These are phyloP conservation scores for Pythium folliculosum DNA, from an alignment of 352 stramenopile species.

Conservation along the genomic window DNA sequence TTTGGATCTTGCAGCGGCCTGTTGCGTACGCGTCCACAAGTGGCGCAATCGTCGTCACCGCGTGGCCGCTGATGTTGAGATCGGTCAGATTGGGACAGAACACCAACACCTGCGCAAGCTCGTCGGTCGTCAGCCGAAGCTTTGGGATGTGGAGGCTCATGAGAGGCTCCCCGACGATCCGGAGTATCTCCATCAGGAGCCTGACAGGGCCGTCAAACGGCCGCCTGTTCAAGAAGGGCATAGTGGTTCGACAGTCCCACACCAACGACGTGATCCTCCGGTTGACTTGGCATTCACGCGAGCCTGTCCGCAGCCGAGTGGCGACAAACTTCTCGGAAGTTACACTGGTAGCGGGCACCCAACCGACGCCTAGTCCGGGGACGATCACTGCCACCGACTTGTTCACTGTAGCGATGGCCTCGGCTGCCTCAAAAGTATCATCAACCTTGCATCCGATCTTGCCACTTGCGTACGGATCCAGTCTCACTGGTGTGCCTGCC, in stretches of 20 bases:
- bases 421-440: not conserved
- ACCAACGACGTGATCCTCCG: not conserved
- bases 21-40: slow-evolving; percentile 1
- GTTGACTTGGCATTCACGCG: not conserved
- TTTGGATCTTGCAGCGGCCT: not conserved
- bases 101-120: not conserved
- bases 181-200: not conserved
- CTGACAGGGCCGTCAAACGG: not conserved
- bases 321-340: not conserved
- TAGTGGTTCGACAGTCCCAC: not conserved
- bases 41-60: not conserved
- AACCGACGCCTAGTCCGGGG: not conserved
- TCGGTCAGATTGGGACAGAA: slow-evolving; percentile 2
- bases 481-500: not conserved
- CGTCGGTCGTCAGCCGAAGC: not conserved
- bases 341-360: not conserved
- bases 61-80: slow-evolving; percentile 4
- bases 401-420: not conserved
- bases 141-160: not conserved
- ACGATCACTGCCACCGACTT: not conserved
- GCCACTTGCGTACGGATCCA: not conserved
- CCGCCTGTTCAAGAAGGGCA: too few relatives aligned
- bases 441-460: not conserved
- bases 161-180: not conserved
- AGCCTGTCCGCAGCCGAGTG: not conserved